phyloP scores from a whole-genome alignment of 495 filamentous ascomycete genomes.

The Penicillium odoratum region DNA sequence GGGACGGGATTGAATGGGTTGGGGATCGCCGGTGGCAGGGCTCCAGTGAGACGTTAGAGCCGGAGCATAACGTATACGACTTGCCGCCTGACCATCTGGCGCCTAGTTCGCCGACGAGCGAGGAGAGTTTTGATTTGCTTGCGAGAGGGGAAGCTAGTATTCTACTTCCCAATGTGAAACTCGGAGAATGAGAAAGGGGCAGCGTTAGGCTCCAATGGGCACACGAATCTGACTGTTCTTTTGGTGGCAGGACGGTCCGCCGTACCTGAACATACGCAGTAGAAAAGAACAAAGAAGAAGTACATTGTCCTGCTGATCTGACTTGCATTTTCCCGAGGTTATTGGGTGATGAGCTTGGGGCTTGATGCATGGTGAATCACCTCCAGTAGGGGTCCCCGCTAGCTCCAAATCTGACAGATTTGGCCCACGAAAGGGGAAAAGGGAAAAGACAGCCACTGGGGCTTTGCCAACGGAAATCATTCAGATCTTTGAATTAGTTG shows the following conservation, averaged over 20 bases:
- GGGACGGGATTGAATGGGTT: constrained; percentile 58
- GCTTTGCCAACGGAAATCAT: not conserved
- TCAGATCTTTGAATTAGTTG: not conserved
- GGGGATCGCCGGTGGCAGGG: constrained; percentile 44
- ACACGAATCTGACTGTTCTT: not conserved
- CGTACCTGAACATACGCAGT: not conserved
- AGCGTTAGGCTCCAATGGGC: constrained; percentile 7
- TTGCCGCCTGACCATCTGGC: constrained; percentile 17
- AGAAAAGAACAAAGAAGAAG: not conserved
- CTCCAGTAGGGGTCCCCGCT: constrained; percentile 6
- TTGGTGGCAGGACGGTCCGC: not conserved
- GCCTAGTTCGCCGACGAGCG: constrained; percentile 47
- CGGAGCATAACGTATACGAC: constrained; percentile 21
- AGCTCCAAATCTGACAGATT: constrained; percentile 11
- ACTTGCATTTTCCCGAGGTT: constrained; percentile 3
- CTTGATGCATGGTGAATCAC: constrained; percentile 19
- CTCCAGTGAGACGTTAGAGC: not conserved
- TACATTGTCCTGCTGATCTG: constrained; percentile 19
- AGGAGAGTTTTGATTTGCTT: constrained; percentile 64
- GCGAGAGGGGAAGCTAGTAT: constrained; percentile 49
- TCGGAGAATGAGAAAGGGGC: constrained; percentile 10
- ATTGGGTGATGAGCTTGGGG: constrained; percentile 12
- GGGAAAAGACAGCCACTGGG: not conserved
- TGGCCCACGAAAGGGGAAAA: constrained; percentile 11
- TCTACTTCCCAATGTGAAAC: constrained; percentile 34